Base-by-base conservation (phyloP, 2,329 filamentous ascomycete genomes). In the Ophiostoma angusticollis region DNA sequence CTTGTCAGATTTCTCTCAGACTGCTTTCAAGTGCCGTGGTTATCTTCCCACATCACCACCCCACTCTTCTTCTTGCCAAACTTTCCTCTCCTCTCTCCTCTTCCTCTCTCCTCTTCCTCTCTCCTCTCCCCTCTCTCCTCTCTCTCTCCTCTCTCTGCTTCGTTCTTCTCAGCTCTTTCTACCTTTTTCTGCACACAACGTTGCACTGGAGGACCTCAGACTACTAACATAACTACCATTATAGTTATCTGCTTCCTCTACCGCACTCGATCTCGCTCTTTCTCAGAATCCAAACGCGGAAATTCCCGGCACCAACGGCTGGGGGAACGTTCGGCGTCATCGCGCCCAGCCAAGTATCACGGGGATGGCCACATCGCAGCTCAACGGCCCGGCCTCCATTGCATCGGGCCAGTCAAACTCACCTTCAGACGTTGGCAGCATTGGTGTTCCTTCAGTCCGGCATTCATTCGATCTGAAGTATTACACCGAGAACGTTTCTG, bases 181-280 rank as follows among this genome's bases (percentile, higher is more conserved):
- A n/a, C n/a, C n/a, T n/a, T n/a, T n/a, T n/a, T n/a, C n/a, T n/a
- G n/a, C n/a, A n/a, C n/a, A n/a, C n/a, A n/a, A n/a, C n/a, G n/a
- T n/a, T n/a, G n/a, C n/a, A n/a, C n/a, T n/a, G n/a, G n/a, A n/a
- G n/a, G n/a, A n/a, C n/a, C n/a, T n/a, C n/a, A n/a, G n/a, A n/a
- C 17, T 22, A n/a, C 16, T 37, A 23, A 21, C 16, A 12, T 6
- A 21, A 17, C 41, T 43, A 28, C 12, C 12, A 28, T 28, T 28
- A 28, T 14, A 91, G 77, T 67, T 89, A 45, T 86, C 84, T 56
- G 76, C 83, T 40, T 86, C 84, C 45, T 84, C 82, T 50, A 78
- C 82, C 55, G 80, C 84, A 38, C 70, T 87, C 53, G 84, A 93
- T 60, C 70, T 93, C 56, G 81, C 84, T 41, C 70, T 78, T 44